Percentiles rank a stretch among this genome's conserved stretches.
Evolutionary conservation across 352 stramenopile genomes (phyloP).

Genomic region (Phytophthora cajani): DNA sequence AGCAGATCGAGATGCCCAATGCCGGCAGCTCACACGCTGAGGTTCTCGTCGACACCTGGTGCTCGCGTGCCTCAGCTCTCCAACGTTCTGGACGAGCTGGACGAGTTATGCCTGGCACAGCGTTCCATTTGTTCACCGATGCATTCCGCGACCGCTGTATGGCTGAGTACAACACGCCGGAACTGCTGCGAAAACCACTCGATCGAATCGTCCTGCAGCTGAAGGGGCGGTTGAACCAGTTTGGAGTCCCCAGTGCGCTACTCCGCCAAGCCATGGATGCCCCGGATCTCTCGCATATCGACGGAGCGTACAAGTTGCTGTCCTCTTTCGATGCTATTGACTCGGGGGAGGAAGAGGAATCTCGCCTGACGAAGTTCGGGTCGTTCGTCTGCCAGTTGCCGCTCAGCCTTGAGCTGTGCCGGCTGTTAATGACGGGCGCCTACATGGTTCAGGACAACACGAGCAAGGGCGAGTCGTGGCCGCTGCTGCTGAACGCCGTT

Average conservation of each 20-base stretch:
- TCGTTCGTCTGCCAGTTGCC: constrained; percentile 83
- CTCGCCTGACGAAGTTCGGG: constrained; percentile 78
- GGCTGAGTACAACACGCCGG: constrained; percentile 81
- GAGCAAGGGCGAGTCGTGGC: constrained; percentile 37
- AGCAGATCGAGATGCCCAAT: constrained; percentile 87
- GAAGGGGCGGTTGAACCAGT: constrained; percentile 75
- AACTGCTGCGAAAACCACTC: constrained; percentile 84
- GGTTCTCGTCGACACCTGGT: constrained; percentile 91
- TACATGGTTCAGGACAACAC: constrained; percentile 47
- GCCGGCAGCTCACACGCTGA: constrained; percentile 67
- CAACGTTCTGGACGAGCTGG: constrained; percentile 90
- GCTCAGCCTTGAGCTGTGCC: constrained; percentile 76
- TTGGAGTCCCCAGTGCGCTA: constrained; percentile 73
- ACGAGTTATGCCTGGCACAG: constrained; percentile 91
- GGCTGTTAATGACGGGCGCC: constrained; percentile 70
- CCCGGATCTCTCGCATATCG: constrained; percentile 71
- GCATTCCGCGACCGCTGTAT: constrained; percentile 72
- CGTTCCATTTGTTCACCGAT: constrained; percentile 91
- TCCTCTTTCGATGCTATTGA: constrained; percentile 75
- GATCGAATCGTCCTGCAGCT: constrained; percentile 83
- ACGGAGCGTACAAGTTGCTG: constrained; percentile 81
- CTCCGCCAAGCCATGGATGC: constrained; percentile 73
- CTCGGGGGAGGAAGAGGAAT: constrained; percentile 53
- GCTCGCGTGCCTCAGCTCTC: constrained; percentile 92
- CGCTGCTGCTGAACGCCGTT: constrained; percentile 61